These are phyloP conservation scores for Malus hybrid DNA, from an alignment of 331 rosid genomes.

Conservation along the genomic window DNA sequence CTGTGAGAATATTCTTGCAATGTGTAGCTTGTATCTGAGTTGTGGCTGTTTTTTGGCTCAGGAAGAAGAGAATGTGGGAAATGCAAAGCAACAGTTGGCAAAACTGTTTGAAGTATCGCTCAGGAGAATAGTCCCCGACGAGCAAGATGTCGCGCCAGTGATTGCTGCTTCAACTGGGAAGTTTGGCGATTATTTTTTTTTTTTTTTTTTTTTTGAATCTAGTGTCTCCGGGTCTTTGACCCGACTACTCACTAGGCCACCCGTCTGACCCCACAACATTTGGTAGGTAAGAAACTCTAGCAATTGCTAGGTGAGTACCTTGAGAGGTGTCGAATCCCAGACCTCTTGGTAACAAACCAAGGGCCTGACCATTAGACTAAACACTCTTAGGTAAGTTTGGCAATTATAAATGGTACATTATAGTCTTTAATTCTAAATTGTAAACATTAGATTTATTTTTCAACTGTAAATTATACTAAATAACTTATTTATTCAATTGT, in stretches of 20 bases:
- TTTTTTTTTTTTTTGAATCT: no score
- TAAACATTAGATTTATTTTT: background rate
- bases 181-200: constrained; percentile 62
- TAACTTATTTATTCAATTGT: background rate
- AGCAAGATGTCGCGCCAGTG: constrained; percentile 45
- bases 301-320: no score
- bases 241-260: no score
- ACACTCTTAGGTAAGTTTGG: no score
- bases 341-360: no score
- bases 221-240: no score
- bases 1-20: background rate
- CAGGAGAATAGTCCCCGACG: constrained; percentile 43
- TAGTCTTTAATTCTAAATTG: background rate
- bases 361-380: no score
- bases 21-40: background rate
- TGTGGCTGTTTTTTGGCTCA: constrained; percentile 10
- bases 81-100: constrained; percentile 52
- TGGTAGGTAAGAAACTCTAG: no score
- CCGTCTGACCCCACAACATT: no score
- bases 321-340: no score
- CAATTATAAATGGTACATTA: constrained; percentile 44
- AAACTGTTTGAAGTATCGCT: constrained; percentile 64
- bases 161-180: constrained; percentile 54
- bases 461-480: background rate
- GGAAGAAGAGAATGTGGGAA: constrained; percentile 49